Conservation (phyloP, 148 eudicot species). For the Heliosperma pusillum region DNA sequence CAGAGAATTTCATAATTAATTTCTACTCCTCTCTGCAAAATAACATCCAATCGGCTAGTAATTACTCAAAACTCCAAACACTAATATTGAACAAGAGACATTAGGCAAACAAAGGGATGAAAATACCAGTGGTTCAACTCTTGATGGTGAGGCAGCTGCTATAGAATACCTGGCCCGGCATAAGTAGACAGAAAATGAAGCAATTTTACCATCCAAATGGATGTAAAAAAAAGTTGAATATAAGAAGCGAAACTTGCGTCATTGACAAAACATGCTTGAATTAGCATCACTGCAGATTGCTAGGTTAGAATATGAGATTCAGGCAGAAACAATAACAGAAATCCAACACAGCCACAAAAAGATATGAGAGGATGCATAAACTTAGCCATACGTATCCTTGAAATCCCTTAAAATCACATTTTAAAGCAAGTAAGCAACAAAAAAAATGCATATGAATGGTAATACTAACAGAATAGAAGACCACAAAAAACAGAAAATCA, state of each 20-base stretch:
- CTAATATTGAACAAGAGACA: not conserved
- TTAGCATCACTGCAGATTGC: not conserved
- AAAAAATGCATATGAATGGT: not conserved
- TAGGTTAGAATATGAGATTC: not conserved
- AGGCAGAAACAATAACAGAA: not conserved
- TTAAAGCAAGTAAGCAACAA: too few relatives aligned
- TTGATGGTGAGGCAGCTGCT: constrained; percentile 84
- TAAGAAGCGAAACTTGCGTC: not conserved
- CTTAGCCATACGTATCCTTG: not conserved
- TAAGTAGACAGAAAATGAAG: not conserved
- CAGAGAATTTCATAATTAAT: constrained; percentile 83
- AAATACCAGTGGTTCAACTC: constrained; percentile 62
- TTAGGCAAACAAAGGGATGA: not conserved
- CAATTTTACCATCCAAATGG: not conserved
- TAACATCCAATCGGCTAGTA: constrained; percentile 8
- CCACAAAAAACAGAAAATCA: not conserved
- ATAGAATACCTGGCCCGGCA: constrained; percentile 53
- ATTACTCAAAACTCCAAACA: not conserved
- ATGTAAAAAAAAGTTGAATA: not conserved
- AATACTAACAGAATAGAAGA: not conserved
- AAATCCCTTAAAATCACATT: not conserved
- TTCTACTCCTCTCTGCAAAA: constrained; percentile 53
- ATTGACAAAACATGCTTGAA: not conserved
- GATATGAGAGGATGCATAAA: not conserved
- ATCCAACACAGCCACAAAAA: not conserved